These are phyloP conservation scores for Didymella pomorum DNA, from an alignment of 2,329 filamentous ascomycete species.

Conservation along the genomic window DNA sequence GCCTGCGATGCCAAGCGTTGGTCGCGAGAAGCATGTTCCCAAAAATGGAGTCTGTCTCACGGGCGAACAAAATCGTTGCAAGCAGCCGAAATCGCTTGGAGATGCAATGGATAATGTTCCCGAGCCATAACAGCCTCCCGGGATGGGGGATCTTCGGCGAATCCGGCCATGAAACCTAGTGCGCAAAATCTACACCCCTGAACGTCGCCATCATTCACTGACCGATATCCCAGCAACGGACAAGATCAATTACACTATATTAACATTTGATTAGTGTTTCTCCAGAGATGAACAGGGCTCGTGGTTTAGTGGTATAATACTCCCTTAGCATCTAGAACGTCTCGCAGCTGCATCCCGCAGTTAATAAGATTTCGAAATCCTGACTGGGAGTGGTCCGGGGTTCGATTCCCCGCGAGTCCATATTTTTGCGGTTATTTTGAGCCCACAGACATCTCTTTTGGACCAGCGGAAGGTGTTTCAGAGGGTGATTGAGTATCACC, in stretches of 20 bases:
- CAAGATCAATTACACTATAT: neutral
- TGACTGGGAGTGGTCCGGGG: conserved; percentile 25
- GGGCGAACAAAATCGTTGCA: neutral
- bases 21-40: no score
- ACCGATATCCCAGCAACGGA: neutral
- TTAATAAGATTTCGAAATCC: neutral
- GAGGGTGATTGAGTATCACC: neutral
- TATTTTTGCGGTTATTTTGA: neutral
- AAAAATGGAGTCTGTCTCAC: neutral
- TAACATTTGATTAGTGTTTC: no score
- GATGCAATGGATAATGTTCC: neutral
- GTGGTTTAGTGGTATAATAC: conserved; percentile 9
- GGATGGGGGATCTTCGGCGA: neutral
- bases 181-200: neutral
- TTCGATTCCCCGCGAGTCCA: conserved; percentile 18
- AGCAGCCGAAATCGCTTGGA: neutral
- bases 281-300: neutral
- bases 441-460: no score
- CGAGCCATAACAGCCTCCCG: neutral
- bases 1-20: neutral
- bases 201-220: no score
- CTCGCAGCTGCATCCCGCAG: neutral
- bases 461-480: neutral
- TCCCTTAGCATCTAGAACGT: no score
- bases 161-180: neutral